These are phyloP conservation scores for Cercospora nicotianae DNA, from an alignment of 2,329 filamentous ascomycete genomes.

Conservation along the genomic window DNA sequence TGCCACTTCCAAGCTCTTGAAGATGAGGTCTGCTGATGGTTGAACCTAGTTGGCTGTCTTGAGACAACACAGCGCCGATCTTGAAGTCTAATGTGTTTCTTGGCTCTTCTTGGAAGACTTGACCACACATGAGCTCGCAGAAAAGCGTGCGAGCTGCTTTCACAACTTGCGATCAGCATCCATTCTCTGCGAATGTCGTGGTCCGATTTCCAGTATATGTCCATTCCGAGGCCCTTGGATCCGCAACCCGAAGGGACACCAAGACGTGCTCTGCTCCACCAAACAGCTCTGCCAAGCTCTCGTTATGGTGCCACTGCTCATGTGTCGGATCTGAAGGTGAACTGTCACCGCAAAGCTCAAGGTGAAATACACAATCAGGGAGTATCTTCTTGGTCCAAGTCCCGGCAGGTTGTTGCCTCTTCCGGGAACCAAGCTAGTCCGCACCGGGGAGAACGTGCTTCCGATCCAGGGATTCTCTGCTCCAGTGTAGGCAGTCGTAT, in stretches of 20 bases:
- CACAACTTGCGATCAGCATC: background rate
- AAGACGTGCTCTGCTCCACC: background rate
- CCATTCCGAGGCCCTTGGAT: background rate
- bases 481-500: background rate
- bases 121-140: background rate
- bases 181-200: background rate
- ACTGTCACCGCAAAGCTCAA: background rate
- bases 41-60: background rate
- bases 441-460: background rate
- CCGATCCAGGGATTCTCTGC: background rate
- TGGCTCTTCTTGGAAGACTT: slow-evolving; percentile 1
- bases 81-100: slow-evolving; percentile 3
- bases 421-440: background rate
- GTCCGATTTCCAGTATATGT: background rate
- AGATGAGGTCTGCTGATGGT: background rate
- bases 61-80: background rate
- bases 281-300: background rate
- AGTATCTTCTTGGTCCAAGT: background rate
- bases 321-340: no score
- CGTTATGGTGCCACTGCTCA: no score
- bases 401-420: background rate
- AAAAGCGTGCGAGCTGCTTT: background rate
- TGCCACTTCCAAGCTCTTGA: background rate
- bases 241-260: background rate
- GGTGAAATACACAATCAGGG: background rate